Evolutionary conservation across 192 early-diverging fungal species (phyloP).

Genomic region (Backusella luteola): DNA sequence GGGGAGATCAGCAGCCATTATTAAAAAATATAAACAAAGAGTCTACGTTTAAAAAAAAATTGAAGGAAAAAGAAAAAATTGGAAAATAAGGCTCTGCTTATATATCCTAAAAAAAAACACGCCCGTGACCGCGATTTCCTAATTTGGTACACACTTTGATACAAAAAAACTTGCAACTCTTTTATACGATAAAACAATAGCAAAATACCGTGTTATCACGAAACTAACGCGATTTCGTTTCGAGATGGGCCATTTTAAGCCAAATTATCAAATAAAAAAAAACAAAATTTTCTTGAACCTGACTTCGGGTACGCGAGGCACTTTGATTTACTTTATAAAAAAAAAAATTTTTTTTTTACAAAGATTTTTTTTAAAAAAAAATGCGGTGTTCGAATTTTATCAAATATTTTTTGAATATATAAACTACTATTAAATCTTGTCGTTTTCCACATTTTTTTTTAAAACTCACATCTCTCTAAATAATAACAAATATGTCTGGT

Average conservation of each 20-base stretch:
- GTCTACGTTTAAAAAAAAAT: constrained; percentile 17
- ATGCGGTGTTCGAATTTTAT: not conserved
- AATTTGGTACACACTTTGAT: not conserved
- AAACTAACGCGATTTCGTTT: constrained; percentile 20
- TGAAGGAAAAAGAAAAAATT: constrained; percentile 25
- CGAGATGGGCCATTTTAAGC: not conserved
- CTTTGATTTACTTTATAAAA: not conserved
- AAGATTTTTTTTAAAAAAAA: constrained; percentile 8
- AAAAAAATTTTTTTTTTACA: constrained; percentile 3
- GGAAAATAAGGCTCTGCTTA: not conserved
- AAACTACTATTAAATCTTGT: constrained; percentile 7
- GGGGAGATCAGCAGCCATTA: constrained; percentile 28
- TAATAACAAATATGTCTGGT: constrained; percentile 55
- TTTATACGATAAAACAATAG: not conserved
- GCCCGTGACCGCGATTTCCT: constrained; percentile 1
- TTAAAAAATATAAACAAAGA: constrained; percentile 4
- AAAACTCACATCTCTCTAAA: constrained; percentile 7
- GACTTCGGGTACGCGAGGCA: not conserved
- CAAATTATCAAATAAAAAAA: constrained; percentile 3
- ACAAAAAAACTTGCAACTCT: not conserved
- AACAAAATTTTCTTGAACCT: constrained; percentile 5
- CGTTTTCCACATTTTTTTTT: constrained; percentile 11
- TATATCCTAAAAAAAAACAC: not conserved
- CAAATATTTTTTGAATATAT: not conserved
- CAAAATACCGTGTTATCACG: constrained; percentile 12